Evolutionary conservation across 257 asterid species (phyloP), one percentile per base, ranked within the genome.

Genomic region (Solanum etuberosum): DNA sequence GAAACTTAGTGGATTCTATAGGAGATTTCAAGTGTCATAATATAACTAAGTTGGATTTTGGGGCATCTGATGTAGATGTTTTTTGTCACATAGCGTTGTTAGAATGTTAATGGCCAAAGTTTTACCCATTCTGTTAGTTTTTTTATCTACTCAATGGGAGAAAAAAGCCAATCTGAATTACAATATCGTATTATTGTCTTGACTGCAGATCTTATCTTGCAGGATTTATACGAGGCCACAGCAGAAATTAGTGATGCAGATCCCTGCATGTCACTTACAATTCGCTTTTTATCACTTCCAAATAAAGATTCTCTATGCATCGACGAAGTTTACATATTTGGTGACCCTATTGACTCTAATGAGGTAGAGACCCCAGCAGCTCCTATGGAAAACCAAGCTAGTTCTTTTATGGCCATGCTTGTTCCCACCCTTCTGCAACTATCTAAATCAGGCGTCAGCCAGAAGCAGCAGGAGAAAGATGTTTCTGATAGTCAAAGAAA

Each of bases 171-270:
- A 18, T 16, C 42, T 48, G 18, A 29, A 80, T 80, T 80, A 29
- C 85, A 80, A 29, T 37, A 46, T 3, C 8, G 29, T 20, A 80
- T 48, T 46, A 80, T 80, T 29, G 27, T 80, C 67, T 78, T 80
- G 68, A 80, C 43, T 80, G 3, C 68, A 80, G 43, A 46, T 80
- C 42, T 80, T 29, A 31, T 31, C 43, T 32, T 92, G 86, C 95
- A 97, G 99, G 97, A 96, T 87, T 87, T 95, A 67, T 95, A 95
- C 32, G 99, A 97, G 97, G 99, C 99, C 42, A 96, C 99, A 57
- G 98, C 96, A 48, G 92, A 97, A 89, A 94, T 97, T 87, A 93
- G 89, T 61, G 98, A 95, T 86, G 90, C 91, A 9, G 96, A 95
- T 84, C 96, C 98, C 89, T 97, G 98, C 89, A 88, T 92, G 16